Conservation (phyloP, 192 early-diverging fungal species). For the Bifiguratus adelaidae region DNA sequence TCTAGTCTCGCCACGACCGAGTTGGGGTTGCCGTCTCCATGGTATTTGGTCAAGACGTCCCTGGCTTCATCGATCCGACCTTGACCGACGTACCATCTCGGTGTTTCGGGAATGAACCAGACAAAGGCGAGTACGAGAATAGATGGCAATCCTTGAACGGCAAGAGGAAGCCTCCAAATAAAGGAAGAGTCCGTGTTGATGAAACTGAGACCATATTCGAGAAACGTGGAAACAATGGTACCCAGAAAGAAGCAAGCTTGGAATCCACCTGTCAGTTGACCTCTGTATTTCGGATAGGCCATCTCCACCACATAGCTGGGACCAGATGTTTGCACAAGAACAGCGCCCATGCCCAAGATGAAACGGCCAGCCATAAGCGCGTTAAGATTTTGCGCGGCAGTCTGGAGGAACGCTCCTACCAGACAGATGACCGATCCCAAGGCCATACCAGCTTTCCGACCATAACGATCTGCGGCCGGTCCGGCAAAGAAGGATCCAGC, state of each 20-base stretch:
- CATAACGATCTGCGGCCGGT: slow-evolving; percentile 51
- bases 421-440: slow-evolving; percentile 44
- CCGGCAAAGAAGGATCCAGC: too few species aligned
- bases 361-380: slow-evolving; percentile 63
- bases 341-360: slow-evolving; percentile 69
- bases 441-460: slow-evolving; percentile 53
- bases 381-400: slow-evolving; percentile 30
- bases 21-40: slow-evolving; percentile 36
- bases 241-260: slow-evolving; percentile 33
- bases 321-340: slow-evolving; percentile 47
- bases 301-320: slow-evolving; percentile 57
- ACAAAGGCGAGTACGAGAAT: slow-evolving; percentile 34
- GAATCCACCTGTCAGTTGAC: slow-evolving; percentile 53
- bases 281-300: slow-evolving; percentile 61
- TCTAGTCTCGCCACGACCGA: neutral
- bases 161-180: slow-evolving; percentile 34
- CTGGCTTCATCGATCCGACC: slow-evolving; percentile 42
- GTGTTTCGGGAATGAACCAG: slow-evolving; percentile 55
- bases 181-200: slow-evolving; percentile 29
- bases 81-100: slow-evolving; percentile 44
- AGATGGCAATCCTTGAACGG: slow-evolving; percentile 39
- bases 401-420: slow-evolving; percentile 60
- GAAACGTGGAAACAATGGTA: slow-evolving; percentile 34
- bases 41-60: slow-evolving; percentile 33
- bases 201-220: slow-evolving; percentile 34